A percentile compares a stretch with the other conserved stretches of the same genome.
These are phyloP conservation scores for Diversispora epigaea DNA, from an alignment of 192 early-diverging fungal genomes.

Conservation along the genomic window DNA sequence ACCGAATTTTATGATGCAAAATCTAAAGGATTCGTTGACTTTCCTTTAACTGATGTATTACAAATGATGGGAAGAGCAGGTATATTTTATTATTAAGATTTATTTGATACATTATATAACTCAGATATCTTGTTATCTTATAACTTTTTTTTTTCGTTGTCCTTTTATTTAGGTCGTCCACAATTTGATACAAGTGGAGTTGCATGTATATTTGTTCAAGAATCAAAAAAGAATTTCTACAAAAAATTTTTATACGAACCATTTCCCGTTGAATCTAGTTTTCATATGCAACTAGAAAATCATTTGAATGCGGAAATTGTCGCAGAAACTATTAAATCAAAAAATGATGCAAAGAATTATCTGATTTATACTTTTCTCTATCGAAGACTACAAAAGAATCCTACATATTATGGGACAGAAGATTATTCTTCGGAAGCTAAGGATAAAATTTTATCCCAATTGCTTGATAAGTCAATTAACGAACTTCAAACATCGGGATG, in stretches of 20 bases:
- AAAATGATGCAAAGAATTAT: conserved; percentile 95
- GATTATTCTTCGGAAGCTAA: conserved; percentile 68
- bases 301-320: conserved; percentile 96
- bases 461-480: conserved; percentile 70
- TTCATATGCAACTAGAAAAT: conserved; percentile 75
- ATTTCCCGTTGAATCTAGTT: conserved; percentile 84
- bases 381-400: conserved; percentile 88
- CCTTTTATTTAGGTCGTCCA: conserved; percentile 59
- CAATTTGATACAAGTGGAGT: conserved; percentile 95
- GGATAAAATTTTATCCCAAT: conserved; percentile 73
- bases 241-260: conserved; percentile 97
- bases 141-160: background rate
- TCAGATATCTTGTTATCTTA: background rate
- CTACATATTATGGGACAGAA: conserved; percentile 90
- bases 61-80: conserved; percentile 99
- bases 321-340: conserved; percentile 78
- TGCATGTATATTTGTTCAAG: conserved; percentile 91
- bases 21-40: conserved; percentile 87
- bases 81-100: background rate
- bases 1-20: conserved; percentile 97
- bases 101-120: background rate
- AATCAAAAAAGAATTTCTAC: conserved; percentile 97
- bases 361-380: conserved; percentile 97
- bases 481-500: conserved; percentile 73
- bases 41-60: conserved; percentile 95